phyloP scores from a whole-genome alignment of 345 rosid species.

The Pugionium dolabratum region DNA sequence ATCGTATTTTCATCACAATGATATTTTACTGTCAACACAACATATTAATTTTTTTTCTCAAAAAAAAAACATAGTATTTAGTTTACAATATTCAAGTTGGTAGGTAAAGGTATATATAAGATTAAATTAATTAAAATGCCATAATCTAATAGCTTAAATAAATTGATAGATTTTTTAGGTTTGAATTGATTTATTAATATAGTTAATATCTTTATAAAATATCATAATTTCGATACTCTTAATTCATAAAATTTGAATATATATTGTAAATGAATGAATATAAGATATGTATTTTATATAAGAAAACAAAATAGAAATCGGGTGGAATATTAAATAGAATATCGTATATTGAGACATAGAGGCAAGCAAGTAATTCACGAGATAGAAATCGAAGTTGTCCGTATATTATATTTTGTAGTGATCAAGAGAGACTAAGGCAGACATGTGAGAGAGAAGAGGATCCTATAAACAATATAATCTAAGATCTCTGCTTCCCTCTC shows the following conservation, averaged over 20 bases:
- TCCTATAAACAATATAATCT: slow-evolving; percentile 38
- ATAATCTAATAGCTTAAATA: too few species aligned
- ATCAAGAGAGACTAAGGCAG: slow-evolving; percentile 44
- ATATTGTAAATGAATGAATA: background rate
- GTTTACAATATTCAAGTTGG: slow-evolving; percentile 27
- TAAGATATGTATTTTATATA: slow-evolving; percentile 16
- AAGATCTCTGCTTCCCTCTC: slow-evolving; percentile 33
- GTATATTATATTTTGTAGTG: slow-evolving; percentile 44
- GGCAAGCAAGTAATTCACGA: slow-evolving; percentile 46
- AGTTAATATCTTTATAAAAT: too few species aligned
- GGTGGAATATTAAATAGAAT: slow-evolving; percentile 32
- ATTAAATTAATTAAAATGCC: too few species aligned
- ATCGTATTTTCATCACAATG: slow-evolving; percentile 7
- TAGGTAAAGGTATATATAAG: too few species aligned
- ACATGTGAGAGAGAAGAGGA: slow-evolving; percentile 41
- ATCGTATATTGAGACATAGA: slow-evolving; percentile 44
- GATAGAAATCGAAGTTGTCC: slow-evolving; percentile 44
- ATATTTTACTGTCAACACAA: slow-evolving; percentile 20
- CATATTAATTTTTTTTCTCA: too few species aligned
- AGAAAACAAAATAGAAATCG: slow-evolving; percentile 26
- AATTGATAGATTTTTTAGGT: too few species aligned
- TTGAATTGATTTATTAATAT: too few species aligned
- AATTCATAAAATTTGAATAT: too few species aligned
- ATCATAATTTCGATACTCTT: too few species aligned
- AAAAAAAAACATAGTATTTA: background rate